Evolutionary conservation across 106 monocot species (phyloP).

Genomic region (Platanthera guangdongensis): DNA sequence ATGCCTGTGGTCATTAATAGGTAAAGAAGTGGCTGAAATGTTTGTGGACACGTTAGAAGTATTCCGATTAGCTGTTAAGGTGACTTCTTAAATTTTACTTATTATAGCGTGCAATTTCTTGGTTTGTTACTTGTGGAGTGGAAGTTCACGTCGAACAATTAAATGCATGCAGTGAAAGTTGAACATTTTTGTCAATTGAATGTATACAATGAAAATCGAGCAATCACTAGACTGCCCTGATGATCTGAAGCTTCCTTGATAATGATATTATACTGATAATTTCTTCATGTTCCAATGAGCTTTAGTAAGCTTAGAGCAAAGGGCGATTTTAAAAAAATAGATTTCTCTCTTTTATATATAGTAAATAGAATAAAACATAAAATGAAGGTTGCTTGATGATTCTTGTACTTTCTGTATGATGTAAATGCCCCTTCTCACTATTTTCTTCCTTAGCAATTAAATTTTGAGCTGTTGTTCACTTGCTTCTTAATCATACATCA

Average conservation of each 20-base stretch:
- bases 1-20: slow-evolving; percentile 12
- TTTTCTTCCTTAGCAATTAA: not conserved
- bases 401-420: not conserved
- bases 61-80: slow-evolving; percentile 63
- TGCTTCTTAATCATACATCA: not conserved
- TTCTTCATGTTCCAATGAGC: not conserved
- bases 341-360: not conserved
- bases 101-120: not conserved
- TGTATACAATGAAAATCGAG: not conserved
- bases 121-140: not conserved
- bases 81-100: slow-evolving; percentile 10
- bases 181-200: not conserved
- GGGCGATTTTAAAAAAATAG: not conserved
- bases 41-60: slow-evolving; percentile 46
- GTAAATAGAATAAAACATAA: not conserved
- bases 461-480: not conserved
- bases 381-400: not conserved
- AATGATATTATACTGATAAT: not conserved
- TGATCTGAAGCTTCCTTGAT: not conserved
- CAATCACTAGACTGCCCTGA: not conserved
- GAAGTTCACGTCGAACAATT: not conserved
- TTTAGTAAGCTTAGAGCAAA: not conserved
- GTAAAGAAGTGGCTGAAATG: slow-evolving; percentile 24
- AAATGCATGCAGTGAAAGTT: not conserved
- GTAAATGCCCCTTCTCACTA: not conserved